Evolutionary conservation across 768 basidiomycete genomes (phyloP).

Genomic region (Pulveroboletus sp.): DNA sequence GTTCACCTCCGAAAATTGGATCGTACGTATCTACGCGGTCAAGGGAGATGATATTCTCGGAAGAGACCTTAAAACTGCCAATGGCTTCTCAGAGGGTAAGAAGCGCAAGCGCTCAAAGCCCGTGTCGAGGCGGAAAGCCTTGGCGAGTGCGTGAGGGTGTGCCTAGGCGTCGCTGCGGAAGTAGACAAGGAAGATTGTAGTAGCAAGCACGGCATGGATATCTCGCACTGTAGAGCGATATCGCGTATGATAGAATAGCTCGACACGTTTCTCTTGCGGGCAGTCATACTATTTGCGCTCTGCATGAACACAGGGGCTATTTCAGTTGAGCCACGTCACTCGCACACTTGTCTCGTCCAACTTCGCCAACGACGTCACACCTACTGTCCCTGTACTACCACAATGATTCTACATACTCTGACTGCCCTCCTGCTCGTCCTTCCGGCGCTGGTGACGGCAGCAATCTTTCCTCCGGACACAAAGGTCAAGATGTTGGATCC

Average conservation of each 20-base stretch:
- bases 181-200: background rate
- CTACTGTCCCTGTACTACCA: slow-evolving; percentile 1
- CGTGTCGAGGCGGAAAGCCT: slow-evolving; percentile 49
- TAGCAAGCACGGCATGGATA: background rate
- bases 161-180: background rate
- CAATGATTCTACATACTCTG: slow-evolving; percentile 24
- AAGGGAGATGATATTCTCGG: slow-evolving; percentile 91
- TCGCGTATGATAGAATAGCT: slow-evolving; percentile 4
- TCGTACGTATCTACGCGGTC: slow-evolving; percentile 93
- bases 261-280: background rate
- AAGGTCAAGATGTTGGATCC: slow-evolving; percentile 71
- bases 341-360: background rate
- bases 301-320: background rate
- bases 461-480: slow-evolving; percentile 45
- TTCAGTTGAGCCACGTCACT: slow-evolving; percentile 16
- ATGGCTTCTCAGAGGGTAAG: slow-evolving; percentile 82
- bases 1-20: slow-evolving; percentile 99
- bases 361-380: background rate
- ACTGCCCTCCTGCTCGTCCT: slow-evolving; percentile 20
- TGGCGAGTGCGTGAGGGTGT: slow-evolving; percentile 16
- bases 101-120: slow-evolving; percentile 83
- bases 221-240: background rate
- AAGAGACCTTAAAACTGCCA: slow-evolving; percentile 83
- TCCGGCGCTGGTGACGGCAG: slow-evolving; percentile 40
- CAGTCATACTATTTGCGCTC: too few relatives aligned